phyloP scores from a whole-genome alignment of 768 basidiomycete species.

The Neoboletus brunneissimus region DNA sequence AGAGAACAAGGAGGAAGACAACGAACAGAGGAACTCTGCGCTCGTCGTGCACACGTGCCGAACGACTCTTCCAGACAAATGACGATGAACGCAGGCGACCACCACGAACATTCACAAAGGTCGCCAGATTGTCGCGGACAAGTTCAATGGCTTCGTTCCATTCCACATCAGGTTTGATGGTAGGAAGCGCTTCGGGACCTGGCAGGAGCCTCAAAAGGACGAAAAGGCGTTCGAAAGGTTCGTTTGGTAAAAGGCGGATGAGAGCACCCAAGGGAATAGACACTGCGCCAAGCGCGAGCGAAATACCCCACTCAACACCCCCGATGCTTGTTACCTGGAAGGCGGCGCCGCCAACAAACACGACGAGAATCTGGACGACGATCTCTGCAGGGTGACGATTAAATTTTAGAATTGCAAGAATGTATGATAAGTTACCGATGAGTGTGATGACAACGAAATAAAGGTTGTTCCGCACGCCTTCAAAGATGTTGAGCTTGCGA shows the following conservation, averaged over 20 bases:
- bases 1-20: constrained; percentile 19
- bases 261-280: constrained; percentile 86
- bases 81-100: constrained; percentile 85
- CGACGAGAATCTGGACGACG: constrained; percentile 80
- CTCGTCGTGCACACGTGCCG: constrained; percentile 52
- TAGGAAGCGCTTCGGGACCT: constrained; percentile 62
- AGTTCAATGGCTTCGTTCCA: constrained; percentile 81
- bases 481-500: constrained; percentile 82
- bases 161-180: constrained; percentile 52
- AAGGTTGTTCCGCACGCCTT: constrained; percentile 72
- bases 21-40: constrained; percentile 47
- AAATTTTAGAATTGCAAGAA: constrained; percentile 2
- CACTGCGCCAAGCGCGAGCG: constrained; percentile 79
- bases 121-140: constrained; percentile 82
- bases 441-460: constrained; percentile 85
- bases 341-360: constrained; percentile 87
- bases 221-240: constrained; percentile 66
- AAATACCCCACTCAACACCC: constrained; percentile 92
- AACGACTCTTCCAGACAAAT: constrained; percentile 79
- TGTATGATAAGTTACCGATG: constrained; percentile 55
- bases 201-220: constrained; percentile 57
- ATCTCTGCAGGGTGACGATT: constrained; percentile 55
- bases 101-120: constrained; percentile 81
- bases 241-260: constrained; percentile 78
- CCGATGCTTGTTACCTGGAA: constrained; percentile 82